Percentiles rank a stretch among this genome's conserved stretches.
These are phyloP conservation scores for Boletus rufocinnamomeus DNA, from an alignment of 768 basidiomycete species.

Conservation along the genomic window DNA sequence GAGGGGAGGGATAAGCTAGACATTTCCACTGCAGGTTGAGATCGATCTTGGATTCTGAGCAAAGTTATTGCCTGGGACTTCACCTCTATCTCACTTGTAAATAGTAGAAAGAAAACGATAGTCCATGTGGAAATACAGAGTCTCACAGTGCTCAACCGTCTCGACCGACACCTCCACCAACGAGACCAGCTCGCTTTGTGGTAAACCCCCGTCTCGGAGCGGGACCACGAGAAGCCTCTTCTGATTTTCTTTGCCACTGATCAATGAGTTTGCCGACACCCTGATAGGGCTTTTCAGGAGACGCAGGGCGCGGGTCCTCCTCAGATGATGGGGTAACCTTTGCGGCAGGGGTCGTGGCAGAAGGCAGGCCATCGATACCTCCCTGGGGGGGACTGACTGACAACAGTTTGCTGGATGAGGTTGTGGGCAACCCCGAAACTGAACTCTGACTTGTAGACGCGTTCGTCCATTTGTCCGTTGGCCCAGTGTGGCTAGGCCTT, in stretches of 20 bases:
- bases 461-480: conserved; percentile 22
- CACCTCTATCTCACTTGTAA: conserved; percentile 13
- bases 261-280: conserved; percentile 86
- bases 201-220: conserved; percentile 41
- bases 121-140: conserved; percentile 12
- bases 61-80: not conserved
- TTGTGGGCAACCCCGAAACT: conserved; percentile 25
- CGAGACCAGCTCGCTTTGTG: conserved; percentile 43
- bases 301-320: conserved; percentile 49
- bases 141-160: conserved; percentile 22
- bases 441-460: conserved; percentile 16
- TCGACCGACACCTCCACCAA: conserved; percentile 21
- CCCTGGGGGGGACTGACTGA: conserved; percentile 18
- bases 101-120: conserved; percentile 4
- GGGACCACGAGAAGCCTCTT: conserved; percentile 44
- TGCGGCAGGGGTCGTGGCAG: conserved; percentile 1
- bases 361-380: conserved; percentile 31
- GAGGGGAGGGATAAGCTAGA: not conserved
- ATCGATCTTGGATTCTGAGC: conserved; percentile 11
- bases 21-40: conserved; percentile 6
- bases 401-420: conserved; percentile 24
- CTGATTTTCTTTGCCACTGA: conserved; percentile 84
- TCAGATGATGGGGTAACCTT: conserved; percentile 21
- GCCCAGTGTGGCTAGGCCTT: conserved; percentile 18
- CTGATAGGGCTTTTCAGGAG: conserved; percentile 77